Evolutionary conservation across 805 yeast genomes (phyloP), one percentile per base, ranked within the genome.

Genomic region (Candida pseudoglaebosa): DNA sequence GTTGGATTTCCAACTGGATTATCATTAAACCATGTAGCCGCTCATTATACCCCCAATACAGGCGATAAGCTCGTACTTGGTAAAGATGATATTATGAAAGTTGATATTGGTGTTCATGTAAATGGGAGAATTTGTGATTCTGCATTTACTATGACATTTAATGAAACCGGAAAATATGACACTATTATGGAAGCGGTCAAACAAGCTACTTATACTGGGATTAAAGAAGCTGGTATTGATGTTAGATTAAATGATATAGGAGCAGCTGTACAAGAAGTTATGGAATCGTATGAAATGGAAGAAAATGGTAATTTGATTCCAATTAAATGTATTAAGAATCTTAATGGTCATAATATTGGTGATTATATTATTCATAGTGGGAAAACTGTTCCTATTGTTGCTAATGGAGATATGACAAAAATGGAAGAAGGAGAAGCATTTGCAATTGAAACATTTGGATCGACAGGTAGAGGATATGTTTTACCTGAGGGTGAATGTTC

Each of bases 1-100:
- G 79, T 90, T 53, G 99, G 98, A 4, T 93, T 93, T 74, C 99
- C 99, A 36, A 89, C 97, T n/a, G 99, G 99, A 42, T 75, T 93
- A 28, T 87, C 96, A 1, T 62, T 91, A 47, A 93, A 93, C 64
- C 85, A 89, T 56, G 82, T 88, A 56, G 99, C 99, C 18, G 99
- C 99, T 0, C 99, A 93, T 60, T 93, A 89, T 64, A 91, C 98
- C 0, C 99, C 99, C 10, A 93, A 93, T 65, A 83, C 91, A 4
- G 96, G 96, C 9, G 99, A 93, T 60, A 87, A 80, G 53, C 75
- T 86, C 5, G 84, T 84, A 2, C 68, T 93, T 49, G 70, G 75
- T 44, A 78, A 88, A 52, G 95, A 87, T 44, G 99, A 93, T 61
- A 96, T 93, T 34, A 79, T 93, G 87, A 93, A 93, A 67, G 91